These are phyloP conservation scores for Fusarium drepaniforme DNA, from an alignment of 2,329 filamentous ascomycete genomes.

Conservation along the genomic window DNA sequence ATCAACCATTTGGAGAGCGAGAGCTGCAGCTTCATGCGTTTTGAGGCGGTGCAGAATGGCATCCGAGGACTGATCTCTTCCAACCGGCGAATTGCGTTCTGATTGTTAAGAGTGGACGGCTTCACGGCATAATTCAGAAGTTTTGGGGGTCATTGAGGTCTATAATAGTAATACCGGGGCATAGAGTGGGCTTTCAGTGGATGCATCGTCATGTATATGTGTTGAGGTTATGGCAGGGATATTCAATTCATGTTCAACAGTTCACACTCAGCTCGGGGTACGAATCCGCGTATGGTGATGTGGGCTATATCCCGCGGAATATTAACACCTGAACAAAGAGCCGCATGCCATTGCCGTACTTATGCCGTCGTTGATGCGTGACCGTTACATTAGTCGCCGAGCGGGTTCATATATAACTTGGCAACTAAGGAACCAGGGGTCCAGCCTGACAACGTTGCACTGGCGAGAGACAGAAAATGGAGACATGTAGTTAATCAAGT, in stretches of 20 bases:
- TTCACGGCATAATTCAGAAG: not conserved
- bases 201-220: not conserved
- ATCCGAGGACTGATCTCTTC: conserved; percentile 32
- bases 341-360: not conserved
- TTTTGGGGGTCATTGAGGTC: not conserved
- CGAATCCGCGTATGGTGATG: not conserved
- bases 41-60: conserved; percentile 52
- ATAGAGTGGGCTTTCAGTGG: not conserved
- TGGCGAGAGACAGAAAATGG: not conserved
- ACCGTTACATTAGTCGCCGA: not conserved
- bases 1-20: conserved; percentile 61
- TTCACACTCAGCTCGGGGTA: too few relatives aligned
- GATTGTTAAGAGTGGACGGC: not conserved
- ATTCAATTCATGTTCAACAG: not conserved
- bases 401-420: not conserved
- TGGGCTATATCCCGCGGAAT: not conserved
- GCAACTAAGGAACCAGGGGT: not conserved
- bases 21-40: conserved; percentile 53
- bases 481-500: not conserved
- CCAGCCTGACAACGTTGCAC: not conserved
- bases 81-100: conserved; percentile 19
- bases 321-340: not conserved
- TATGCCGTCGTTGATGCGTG: not conserved
- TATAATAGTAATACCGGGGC: not conserved
- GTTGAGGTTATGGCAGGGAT: not conserved